A percentile compares a stretch with the other conserved stretches of the same genome.
phyloP scores from a whole-genome alignment of 2,329 filamentous ascomycete species.

The Claviceps paspali region DNA sequence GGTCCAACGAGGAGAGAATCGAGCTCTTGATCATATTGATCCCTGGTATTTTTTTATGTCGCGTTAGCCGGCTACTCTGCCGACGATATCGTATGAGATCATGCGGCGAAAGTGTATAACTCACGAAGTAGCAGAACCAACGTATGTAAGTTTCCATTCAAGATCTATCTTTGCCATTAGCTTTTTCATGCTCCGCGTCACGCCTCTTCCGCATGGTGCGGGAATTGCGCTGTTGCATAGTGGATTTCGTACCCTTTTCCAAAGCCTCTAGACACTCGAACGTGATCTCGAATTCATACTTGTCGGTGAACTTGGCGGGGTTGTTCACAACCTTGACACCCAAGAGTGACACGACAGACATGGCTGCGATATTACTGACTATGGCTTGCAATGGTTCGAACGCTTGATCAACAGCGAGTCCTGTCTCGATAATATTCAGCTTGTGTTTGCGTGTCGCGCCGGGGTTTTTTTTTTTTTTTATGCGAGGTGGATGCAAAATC shows the following conservation, averaged over 20 bases:
- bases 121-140: slow-evolving; percentile 93
- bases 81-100: slow-evolving; percentile 2
- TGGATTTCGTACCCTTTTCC: slow-evolving; percentile 55
- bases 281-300: slow-evolving; percentile 96
- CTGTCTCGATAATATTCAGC: not conserved
- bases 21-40: slow-evolving; percentile 96
- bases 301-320: slow-evolving; percentile 80
- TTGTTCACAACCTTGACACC: slow-evolving; percentile 96
- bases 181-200: not conserved
- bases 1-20: slow-evolving; percentile 92
- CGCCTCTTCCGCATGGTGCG: not conserved
- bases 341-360: slow-evolving; percentile 93
- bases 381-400: not conserved
- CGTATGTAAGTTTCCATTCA: slow-evolving; percentile 98
- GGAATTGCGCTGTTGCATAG: not conserved
- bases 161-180: slow-evolving; percentile 46
- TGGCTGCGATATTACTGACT: slow-evolving; percentile 22
- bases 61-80: slow-evolving; percentile 3
- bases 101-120: slow-evolving; percentile 21
- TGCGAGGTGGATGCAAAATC: slow-evolving; percentile 3
- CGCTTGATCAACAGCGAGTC: not conserved
- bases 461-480: too few species aligned
- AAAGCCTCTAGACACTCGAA: slow-evolving; percentile 94
- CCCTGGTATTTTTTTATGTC: slow-evolving; percentile 31
- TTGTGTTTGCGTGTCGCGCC: not conserved